Evolutionary conservation across 305 asterid genomes (phyloP), one percentile per base, ranked within the genome.

Genomic region (Fraxinus xanthoxyloides): DNA sequence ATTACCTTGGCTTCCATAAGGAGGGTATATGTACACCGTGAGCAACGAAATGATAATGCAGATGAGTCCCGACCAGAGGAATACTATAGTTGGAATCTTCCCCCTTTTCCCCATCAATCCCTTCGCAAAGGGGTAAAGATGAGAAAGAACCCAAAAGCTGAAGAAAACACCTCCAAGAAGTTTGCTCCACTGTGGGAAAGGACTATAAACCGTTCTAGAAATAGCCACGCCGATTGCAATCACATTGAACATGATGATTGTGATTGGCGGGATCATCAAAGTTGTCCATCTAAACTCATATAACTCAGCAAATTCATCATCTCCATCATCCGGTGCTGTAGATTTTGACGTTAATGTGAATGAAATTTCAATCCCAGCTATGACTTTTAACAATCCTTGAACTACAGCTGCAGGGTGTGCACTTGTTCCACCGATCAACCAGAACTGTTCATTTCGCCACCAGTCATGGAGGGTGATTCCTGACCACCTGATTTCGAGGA

Each of bases 361-460:
- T 1, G 96, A 91, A 23, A 95, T 93, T 24, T 95, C 97, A 9
- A 95, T 89, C 1, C 98, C 98, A 12, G 97, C 98, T 7, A 92
- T 87, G 15, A 95, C 98, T 84, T 95, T 95, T 69, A 95, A 78
- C 8, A 95, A 80, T 2, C 98, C 98, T 81, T 95, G 98, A 26
- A 95, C 56, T 34, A 95, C 98, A 3, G 98, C 98, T 0, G 98
- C 93, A 0, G 97, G 97, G 40, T 95, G 98, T 2, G 98, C 98
- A 78, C 98, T 95, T 2, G 98, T 95, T 17, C 98, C 98, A 7
- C 97, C 97, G 32, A 95, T 95, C 82, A 95, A 83, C 98, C 98
- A 95, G 82, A 95, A 95, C 82, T 95, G 98, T 87, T 95, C 98
- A 63, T 93, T 95, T 10, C 98, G 34, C 98, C 98, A 95, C 98